phyloP scores from a whole-genome alignment of 805 yeast genomes.

The Ogataea thermomethanolica region DNA sequence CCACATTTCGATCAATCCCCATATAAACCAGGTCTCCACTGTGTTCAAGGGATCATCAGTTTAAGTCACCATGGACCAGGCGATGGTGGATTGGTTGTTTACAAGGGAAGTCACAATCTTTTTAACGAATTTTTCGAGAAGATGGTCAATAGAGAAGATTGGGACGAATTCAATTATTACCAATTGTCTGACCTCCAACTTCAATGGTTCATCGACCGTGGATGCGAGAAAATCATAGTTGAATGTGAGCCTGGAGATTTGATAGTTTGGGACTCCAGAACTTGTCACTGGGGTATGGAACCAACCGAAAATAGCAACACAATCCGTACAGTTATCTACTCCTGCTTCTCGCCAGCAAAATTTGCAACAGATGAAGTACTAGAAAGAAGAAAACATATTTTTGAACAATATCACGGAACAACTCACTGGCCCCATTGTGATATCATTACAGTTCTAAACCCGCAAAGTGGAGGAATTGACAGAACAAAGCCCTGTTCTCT shows the following conservation, averaged over 20 bases:
- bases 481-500: constrained; percentile 24
- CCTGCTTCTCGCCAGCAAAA: constrained; percentile 31
- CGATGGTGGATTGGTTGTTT: constrained; percentile 33
- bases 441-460: constrained; percentile 15
- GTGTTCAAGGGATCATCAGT: constrained; percentile 34
- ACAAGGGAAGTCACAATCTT: constrained; percentile 22
- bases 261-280: constrained; percentile 34
- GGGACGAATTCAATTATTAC: constrained; percentile 24
- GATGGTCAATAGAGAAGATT: constrained; percentile 13
- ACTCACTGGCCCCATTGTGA: constrained; percentile 34
- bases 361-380: constrained; percentile 31
- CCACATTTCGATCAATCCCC: constrained; percentile 36
- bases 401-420: constrained; percentile 26
- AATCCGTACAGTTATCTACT: constrained; percentile 30
- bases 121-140: constrained; percentile 26
- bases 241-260: constrained; percentile 33
- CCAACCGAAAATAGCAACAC: constrained; percentile 24
- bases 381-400: constrained; percentile 19
- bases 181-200: constrained; percentile 20
- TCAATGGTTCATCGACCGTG: constrained; percentile 26
- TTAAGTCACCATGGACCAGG: constrained; percentile 19
- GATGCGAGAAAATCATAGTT: constrained; percentile 27
- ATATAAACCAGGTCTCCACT: constrained; percentile 26
- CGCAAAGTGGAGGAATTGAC: background rate
- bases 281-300: constrained; percentile 30